Base-by-base conservation (phyloP, 805 yeast species). In the Candida coquimbonensis region DNA sequence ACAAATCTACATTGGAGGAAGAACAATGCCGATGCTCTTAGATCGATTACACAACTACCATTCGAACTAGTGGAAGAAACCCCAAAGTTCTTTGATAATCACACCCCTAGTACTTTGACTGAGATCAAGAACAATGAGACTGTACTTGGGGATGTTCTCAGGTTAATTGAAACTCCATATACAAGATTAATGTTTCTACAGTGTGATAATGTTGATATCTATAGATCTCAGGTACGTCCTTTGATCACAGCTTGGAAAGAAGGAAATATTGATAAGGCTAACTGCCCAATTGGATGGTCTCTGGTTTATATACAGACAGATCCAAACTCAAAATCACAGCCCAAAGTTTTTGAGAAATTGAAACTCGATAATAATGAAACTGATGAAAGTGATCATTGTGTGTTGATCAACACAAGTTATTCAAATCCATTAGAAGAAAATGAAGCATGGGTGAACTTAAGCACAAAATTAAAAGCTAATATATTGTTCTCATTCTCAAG, bases 191-290 rank as follows among this genome's bases (percentile, higher is more conserved):
- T 91, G 69, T 75, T 90, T 46, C 72, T 91, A 8, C 74, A 74
- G 45, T 77, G 83, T 49, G 80, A 77, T 6, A 77, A 76, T 38
- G 61, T 83, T 17, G 98, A 91, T 14, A 77, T 77, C 1, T 91
- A 91, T 62, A 70, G 95, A 49, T 63, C 83, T 0, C 86, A 83
- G 55, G 88, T 85, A 1, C 74, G 99, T 36, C 96, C 95, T 1
- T 67, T 88, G 52, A 78, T 90, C 21, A 74, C 73, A 40, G 93
- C 84, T 53, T 93, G 99, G 98, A 67, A 86, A 25, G 69, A 73
- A 39, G 56, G 69, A 36, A 52, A 64, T 36, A 56, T 71, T 44
- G 54, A 70, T 38, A 53, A 68, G 51, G 53, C 67, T 48, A 46
- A 66, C 58, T 42, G 75, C 45, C 72, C 76, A 3, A 75, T 82